A percentile compares a stretch with the other conserved stretches of the same genome.
Conservation (phyloP, 140 eudicot species). For the Bidens hawaiensis region DNA sequence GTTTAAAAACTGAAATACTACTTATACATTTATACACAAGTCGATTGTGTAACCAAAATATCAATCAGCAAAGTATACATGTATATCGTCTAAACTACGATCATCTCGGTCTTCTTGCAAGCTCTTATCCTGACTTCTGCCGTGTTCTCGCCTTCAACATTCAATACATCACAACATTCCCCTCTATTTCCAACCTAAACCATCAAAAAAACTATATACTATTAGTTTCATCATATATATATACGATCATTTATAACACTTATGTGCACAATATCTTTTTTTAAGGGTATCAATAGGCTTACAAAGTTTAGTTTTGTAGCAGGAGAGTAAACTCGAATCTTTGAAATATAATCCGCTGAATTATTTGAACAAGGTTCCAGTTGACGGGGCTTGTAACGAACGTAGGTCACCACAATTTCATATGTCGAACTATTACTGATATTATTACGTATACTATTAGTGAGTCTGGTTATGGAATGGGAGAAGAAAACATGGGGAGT, state of each 20-base stretch:
- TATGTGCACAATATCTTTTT: neutral
- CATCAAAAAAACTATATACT: neutral
- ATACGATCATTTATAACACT: neutral
- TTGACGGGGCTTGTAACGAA: constrained; percentile 26
- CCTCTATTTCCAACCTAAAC: constrained; percentile 50
- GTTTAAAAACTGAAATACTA: too few relatives aligned
- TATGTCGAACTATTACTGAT: too few relatives aligned
- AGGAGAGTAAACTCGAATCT: constrained; percentile 48
- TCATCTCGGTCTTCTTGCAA: constrained; percentile 52
- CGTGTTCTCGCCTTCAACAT: constrained; percentile 11
- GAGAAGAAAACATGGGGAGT: constrained; percentile 68
- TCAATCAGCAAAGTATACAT: neutral
- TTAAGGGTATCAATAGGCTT: neutral
- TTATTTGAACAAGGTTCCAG: constrained; percentile 43
- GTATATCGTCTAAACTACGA: constrained; percentile 32
- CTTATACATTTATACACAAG: neutral
- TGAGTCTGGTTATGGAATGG: constrained; percentile 28
- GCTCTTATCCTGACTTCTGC: constrained; percentile 43
- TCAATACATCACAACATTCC: constrained; percentile 61
- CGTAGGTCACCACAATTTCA: constrained; percentile 30
- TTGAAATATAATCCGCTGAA: constrained; percentile 47
- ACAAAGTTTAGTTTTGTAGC: constrained; percentile 31
- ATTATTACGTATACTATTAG: too few relatives aligned
- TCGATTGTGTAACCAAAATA: neutral
- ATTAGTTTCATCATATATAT: neutral